These are phyloP conservation scores for Plectosphaerella sp. DNA, from an alignment of 2,329 filamentous ascomycete species.

Conservation along the genomic window DNA sequence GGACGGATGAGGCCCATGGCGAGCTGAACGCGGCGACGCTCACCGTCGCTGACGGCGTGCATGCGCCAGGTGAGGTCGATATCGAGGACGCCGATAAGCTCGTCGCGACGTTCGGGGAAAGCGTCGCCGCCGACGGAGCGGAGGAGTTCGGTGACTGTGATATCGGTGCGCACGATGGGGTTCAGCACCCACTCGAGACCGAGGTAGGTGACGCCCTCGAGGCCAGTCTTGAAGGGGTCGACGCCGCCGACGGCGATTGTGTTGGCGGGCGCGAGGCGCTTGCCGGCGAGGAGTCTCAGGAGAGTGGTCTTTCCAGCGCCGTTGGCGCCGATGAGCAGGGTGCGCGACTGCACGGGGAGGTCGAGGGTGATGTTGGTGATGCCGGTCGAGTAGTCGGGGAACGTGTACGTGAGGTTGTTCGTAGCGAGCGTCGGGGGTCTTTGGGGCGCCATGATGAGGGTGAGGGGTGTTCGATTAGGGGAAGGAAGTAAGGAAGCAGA, in stretches of 20 bases:
- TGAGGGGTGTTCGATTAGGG: not conserved
- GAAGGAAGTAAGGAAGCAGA: not conserved
- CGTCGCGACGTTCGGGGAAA: conserved; percentile 77
- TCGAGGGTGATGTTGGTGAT: conserved; percentile 68
- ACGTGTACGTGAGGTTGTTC: conserved; percentile 77
- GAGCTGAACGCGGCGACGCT: conserved; percentile 85
- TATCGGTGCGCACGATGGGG: conserved; percentile 91
- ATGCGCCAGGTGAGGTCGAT: conserved; percentile 92
- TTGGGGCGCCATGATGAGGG: conserved; percentile 20
- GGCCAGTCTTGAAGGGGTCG: conserved; percentile 85
- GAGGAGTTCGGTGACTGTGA: conserved; percentile 83
- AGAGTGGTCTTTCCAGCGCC: conserved; percentile 97
- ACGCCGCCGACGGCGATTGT: conserved; percentile 75
- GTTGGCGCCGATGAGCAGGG: conserved; percentile 91
- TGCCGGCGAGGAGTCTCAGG: conserved; percentile 88
- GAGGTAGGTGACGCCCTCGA: conserved; percentile 95
- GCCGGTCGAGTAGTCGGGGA: conserved; percentile 80
- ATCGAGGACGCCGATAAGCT: conserved; percentile 83
- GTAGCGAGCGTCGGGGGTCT: conserved; percentile 63
- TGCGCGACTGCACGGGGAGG: conserved; percentile 79
- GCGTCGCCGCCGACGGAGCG: conserved; percentile 79
- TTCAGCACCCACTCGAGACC: conserved; percentile 98
- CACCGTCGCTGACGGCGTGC: conserved; percentile 92
- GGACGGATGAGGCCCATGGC: conserved; percentile 92
- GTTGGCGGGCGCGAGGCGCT: conserved; percentile 77